These are phyloP conservation scores for Boletus rufocinnamomeus DNA, from an alignment of 768 basidiomycete species.

Conservation along the genomic window DNA sequence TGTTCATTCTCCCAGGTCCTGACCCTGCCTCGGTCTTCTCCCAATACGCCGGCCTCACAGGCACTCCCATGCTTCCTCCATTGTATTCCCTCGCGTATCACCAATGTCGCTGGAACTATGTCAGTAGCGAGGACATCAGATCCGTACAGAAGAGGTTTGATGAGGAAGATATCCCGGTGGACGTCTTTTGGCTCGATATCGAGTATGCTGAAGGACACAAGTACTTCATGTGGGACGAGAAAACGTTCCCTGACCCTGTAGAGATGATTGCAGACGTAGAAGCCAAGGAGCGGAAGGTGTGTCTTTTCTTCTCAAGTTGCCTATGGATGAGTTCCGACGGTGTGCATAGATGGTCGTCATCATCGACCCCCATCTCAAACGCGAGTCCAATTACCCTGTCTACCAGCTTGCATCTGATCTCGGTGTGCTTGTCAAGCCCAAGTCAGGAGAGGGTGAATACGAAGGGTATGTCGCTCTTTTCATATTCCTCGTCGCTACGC, in stretches of 20 bases:
- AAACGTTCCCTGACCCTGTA: slow-evolving; percentile 91
- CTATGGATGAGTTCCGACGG: not conserved
- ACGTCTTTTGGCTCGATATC: slow-evolving; percentile 97
- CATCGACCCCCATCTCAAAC: slow-evolving; percentile 95
- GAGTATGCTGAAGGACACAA: slow-evolving; percentile 93
- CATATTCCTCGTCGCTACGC: not conserved
- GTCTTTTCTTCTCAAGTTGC: not conserved
- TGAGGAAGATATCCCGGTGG: slow-evolving; percentile 91
- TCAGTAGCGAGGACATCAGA: slow-evolving; percentile 85
- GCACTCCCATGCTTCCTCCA: slow-evolving; percentile 84
- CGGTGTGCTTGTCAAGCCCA: slow-evolving; percentile 80
- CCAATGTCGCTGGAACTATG: slow-evolving; percentile 98
- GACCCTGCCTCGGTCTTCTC: slow-evolving; percentile 78
- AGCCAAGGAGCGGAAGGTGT: slow-evolving; percentile 80
- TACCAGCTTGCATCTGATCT: slow-evolving; percentile 83
- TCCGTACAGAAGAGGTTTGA: slow-evolving; percentile 87
- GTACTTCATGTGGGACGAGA: slow-evolving; percentile 96
- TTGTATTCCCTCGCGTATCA: slow-evolving; percentile 93
- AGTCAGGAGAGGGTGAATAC: slow-evolving; percentile 79
- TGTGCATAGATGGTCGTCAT: slow-evolving; percentile 89
- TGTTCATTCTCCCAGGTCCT: slow-evolving; percentile 93
- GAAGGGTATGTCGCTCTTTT: slow-evolving; percentile 56
- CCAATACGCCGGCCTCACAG: slow-evolving; percentile 86
- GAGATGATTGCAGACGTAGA: slow-evolving; percentile 92
- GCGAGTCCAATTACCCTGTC: slow-evolving; percentile 72